Conservation (phyloP, 768 basidiomycete genomes). For the Leccinum uliginosum region DNA sequence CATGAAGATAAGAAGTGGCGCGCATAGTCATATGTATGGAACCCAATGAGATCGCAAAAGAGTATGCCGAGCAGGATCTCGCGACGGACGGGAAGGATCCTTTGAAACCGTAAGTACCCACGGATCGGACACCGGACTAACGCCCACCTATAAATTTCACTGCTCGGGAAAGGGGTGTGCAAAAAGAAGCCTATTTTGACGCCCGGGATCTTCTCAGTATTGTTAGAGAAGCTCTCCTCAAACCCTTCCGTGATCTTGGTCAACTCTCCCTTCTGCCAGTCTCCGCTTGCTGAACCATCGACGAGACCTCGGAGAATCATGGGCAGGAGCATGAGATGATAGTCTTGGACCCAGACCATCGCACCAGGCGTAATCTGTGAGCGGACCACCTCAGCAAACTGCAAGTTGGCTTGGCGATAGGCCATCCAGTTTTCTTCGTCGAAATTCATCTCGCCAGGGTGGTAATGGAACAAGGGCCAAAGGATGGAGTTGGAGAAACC, state of each 20-base stretch:
- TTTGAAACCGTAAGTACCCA: conserved; percentile 27
- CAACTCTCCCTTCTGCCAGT: conserved; percentile 57
- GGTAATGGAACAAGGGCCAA: conserved; percentile 99
- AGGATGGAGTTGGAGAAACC: conserved; percentile 99
- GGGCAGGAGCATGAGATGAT: conserved; percentile 96
- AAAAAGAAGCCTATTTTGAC: conserved; percentile 99
- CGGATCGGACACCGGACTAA: conserved; percentile 13
- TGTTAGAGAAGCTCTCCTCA: conserved; percentile 39
- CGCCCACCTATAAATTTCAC: conserved; percentile 92
- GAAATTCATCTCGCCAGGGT: conserved; percentile 99
- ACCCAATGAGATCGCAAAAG: conserved; percentile 96
- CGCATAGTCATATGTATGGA: conserved; percentile 99
- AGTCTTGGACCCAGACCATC: conserved; percentile 99
- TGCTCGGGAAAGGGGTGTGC: conserved; percentile 96
- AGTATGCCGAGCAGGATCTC: conserved; percentile 96
- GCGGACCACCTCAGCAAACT: conserved; percentile 87
- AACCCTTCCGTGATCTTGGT: conserved; percentile 71
- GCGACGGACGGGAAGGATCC: conserved; percentile 93
- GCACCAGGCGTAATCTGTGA: conserved; percentile 76
- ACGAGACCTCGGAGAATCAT: conserved; percentile 90
- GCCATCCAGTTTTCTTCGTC: conserved; percentile 98
- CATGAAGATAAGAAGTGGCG: conserved; percentile 99
- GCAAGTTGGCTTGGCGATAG: conserved; percentile 93
- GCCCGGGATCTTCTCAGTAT: conserved; percentile 44
- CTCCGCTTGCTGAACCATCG: conserved; percentile 60